Evolutionary conservation across 805 yeast genomes (phyloP).

Genomic region (Suhomyces sp.): DNA sequence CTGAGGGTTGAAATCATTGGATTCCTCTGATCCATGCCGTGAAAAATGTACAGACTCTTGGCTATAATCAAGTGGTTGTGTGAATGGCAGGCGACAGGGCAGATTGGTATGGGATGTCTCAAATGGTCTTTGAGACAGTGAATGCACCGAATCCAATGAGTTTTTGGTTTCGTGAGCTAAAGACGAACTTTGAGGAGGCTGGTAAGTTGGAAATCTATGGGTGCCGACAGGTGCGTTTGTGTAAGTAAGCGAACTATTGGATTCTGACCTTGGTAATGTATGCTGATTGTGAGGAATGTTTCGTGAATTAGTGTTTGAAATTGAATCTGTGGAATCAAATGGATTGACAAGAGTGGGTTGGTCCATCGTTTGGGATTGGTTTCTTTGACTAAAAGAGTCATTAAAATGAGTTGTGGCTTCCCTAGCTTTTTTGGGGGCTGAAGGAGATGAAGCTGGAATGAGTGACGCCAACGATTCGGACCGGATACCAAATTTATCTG

Average conservation of each 20-base stretch:
- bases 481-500: conserved; percentile 4
- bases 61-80: neutral
- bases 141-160: neutral
- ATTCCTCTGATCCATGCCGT: neutral
- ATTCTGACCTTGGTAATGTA: conserved; percentile 6
- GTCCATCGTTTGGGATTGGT: neutral
- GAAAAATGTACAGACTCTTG: neutral
- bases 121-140: neutral
- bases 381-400: neutral
- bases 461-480: neutral
- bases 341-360: neutral
- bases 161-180: neutral
- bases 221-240: neutral
- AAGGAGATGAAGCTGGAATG: neutral
- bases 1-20: neutral
- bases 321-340: neutral
- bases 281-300: neutral
- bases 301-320: neutral
- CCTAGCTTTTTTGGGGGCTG: neutral
- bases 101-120: neutral
- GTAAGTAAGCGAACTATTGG: conserved; percentile 5
- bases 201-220: neutral
- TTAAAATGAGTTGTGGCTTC: neutral
- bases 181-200: neutral
- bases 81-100: neutral